Evolutionary conservation across 1,139 yeast species (phyloP).

Genomic region (Komagataea norvegica): DNA sequence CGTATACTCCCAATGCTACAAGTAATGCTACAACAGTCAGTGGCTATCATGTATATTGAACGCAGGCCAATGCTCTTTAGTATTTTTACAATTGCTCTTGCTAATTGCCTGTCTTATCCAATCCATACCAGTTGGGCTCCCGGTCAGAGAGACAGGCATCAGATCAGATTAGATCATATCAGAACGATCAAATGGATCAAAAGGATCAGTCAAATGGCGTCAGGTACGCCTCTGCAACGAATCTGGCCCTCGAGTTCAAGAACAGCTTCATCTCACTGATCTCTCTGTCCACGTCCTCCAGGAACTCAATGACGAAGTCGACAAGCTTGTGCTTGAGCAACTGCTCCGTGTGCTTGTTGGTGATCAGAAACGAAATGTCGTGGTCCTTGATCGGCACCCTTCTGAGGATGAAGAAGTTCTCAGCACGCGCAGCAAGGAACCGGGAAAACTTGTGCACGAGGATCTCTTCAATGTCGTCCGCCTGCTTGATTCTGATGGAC

Average conservation of each 20-base stretch:
- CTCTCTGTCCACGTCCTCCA: constrained; percentile 99
- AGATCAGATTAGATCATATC: too few relatives aligned
- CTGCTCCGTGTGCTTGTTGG: constrained; percentile 92
- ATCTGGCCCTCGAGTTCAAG: constrained; percentile 95
- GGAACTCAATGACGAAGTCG: constrained; percentile 93
- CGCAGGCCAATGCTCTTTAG: too few relatives aligned
- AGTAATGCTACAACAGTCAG: too few relatives aligned
- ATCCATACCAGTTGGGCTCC: too few relatives aligned
- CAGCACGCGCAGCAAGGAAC: constrained; percentile 93
- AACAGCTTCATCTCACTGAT: constrained; percentile 97
- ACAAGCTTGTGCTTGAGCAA: constrained; percentile 95
- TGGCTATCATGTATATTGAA: too few relatives aligned
- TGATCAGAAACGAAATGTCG: constrained; percentile 87
- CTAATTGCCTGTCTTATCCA: too few relatives aligned
- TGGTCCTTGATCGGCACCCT: constrained; percentile 88
- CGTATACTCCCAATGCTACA: too few relatives aligned
- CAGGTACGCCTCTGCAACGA: constrained; percentile 91
- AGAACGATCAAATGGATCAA: too few relatives aligned
- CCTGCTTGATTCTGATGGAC: constrained; percentile 89
- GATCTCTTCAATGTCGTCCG: constrained; percentile 94
- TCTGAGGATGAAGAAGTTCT: constrained; percentile 85
- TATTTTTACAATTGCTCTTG: too few relatives aligned
- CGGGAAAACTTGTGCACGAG: constrained; percentile 91
- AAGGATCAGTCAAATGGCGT: constrained; percentile 63
- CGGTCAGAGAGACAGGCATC: too few relatives aligned